Evolutionary conservation across 768 basidiomycete genomes (phyloP), one percentile per base, ranked within the genome.

Genomic region (Russula lepida): DNA sequence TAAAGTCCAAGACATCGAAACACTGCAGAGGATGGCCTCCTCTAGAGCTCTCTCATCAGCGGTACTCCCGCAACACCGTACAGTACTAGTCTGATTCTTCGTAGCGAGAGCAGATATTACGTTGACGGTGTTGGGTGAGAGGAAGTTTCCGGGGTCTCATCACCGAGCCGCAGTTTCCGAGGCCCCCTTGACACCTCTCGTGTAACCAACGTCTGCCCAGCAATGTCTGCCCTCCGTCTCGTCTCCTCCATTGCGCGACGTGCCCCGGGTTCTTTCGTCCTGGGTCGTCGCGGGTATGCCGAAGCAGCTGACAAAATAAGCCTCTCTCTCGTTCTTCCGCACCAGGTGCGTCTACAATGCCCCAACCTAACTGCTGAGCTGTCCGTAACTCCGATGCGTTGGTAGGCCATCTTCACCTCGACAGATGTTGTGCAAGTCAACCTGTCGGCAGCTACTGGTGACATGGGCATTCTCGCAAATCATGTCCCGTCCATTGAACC

Each of bases 381-480:
- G 58, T 53, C 48, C 43, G 52, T 52, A 35, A 57, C 50, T 58
- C 56, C 35, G 47, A 50, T 23, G 55, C 54, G 32, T 37, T 37
- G 66, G 32, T 70, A 99, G 95, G 79, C 94, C 57, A 85, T 99
- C 74, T 98, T 85, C 83, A 84, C 82, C 62, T 93, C 94, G 25
- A 74, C 84, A 68, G 95, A 95, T 74, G 95, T 98, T 60, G 84
- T 90, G 23, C 95, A 98, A 75, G 95, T 99, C 68, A 98, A 98
- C 78, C 78, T 98, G 68, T 78, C 94, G 37, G 97, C 94, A 43
- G 91, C 86, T 58, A 86, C 92, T 3, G 97, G 97, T 70, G 95
- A 98, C 76, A 98, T 98, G 94, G 97, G 97, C 80, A 91, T 99
- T 69, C 86, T 99, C 63, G 92, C 95, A 68, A 97, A 95, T 81